Conservation (phyloP, 163 green algal genomes). For the Prototheca cutis region DNA sequence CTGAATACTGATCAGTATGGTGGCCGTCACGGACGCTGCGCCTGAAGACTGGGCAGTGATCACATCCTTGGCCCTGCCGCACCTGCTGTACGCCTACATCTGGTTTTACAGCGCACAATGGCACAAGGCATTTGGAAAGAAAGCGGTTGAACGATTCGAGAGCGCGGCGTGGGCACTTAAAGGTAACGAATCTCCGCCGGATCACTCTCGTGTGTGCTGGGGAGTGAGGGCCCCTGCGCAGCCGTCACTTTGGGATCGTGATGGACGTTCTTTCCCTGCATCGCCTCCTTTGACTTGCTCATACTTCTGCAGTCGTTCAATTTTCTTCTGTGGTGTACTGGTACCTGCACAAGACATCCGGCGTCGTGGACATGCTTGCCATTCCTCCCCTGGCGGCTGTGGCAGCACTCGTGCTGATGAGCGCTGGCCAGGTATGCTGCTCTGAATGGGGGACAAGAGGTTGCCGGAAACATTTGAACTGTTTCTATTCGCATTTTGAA, state of each 20-base stretch:
- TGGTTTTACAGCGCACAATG: constrained; percentile 51
- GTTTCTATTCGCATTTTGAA: too few relatives aligned
- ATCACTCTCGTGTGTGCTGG: too few relatives aligned
- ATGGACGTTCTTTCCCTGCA: too few relatives aligned
- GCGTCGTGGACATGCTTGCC: constrained; percentile 18
- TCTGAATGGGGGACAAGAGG: not conserved
- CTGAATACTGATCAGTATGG: too few relatives aligned
- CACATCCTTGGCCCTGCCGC: constrained; percentile 39
- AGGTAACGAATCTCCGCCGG: too few relatives aligned
- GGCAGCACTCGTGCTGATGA: constrained; percentile 21
- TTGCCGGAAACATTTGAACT: not conserved
- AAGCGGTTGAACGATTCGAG: constrained; percentile 31
- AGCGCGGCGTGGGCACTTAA: constrained; percentile 27
- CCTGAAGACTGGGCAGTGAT: constrained; percentile 17
- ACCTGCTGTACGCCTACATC: constrained; percentile 66
- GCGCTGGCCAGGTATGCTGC: constrained; percentile 37
- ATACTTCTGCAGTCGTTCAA: constrained; percentile 45
- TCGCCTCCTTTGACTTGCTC: not conserved
- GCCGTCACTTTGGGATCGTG: too few relatives aligned
- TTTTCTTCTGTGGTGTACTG: constrained; percentile 44
- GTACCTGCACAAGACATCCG: constrained; percentile 29
- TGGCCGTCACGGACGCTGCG: not conserved
- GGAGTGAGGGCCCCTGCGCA: too few relatives aligned
- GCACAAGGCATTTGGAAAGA: constrained; percentile 37
- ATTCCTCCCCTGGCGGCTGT: constrained; percentile 26